Base-by-base conservation (phyloP, 2,329 filamentous ascomycete species). In the Talaromyces sp. region DNA sequence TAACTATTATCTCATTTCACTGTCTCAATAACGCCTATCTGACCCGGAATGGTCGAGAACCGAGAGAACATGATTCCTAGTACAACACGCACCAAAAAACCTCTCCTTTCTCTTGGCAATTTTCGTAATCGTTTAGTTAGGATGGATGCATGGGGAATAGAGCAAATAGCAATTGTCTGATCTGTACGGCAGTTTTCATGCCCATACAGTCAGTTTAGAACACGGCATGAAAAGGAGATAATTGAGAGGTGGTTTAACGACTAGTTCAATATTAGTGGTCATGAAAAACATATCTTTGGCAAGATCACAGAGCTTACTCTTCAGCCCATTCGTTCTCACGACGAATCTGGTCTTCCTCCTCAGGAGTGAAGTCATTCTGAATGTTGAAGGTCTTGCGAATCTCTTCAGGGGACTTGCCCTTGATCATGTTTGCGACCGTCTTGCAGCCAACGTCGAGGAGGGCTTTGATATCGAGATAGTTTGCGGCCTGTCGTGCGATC, bases 361-460 rank as follows among this genome's bases (percentile, higher is more conserved):
- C 94, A 2, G 93, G 91, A 0, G 94, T 97, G 79, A 99, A 99
- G 75, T 99, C 94, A 69, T 99, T 99, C 70, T 95, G 94, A 70
- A 99, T 99, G 80, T 99, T 99, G 81, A 99, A 99, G 0, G 94
- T 99, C 83, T 97, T 99, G 53, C 94, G 89, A 69, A 99, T 99
- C 80, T 99, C 94, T 75, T 99, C 94, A 2, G 94, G 94, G 0
- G 91, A 96, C 83, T 99, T 99, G 79, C 94, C 94, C 89, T 99
- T 99, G 82, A 99, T 99, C 94, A 99, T 99, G 79, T 99, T 99
- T 62, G 94, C 94, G 15, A 99, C 94, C 0, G 94, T 99, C 85
- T 99, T 99, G 85, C 94, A 99, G 62, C 94, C 94, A 60, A 97
- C 93, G 64, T 99, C 94, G 28, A 99, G 87, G 1, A 99, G 88